Evolutionary conservation across 495 filamentous ascomycete species (phyloP).

Genomic region (Penicillium verhagenii): DNA sequence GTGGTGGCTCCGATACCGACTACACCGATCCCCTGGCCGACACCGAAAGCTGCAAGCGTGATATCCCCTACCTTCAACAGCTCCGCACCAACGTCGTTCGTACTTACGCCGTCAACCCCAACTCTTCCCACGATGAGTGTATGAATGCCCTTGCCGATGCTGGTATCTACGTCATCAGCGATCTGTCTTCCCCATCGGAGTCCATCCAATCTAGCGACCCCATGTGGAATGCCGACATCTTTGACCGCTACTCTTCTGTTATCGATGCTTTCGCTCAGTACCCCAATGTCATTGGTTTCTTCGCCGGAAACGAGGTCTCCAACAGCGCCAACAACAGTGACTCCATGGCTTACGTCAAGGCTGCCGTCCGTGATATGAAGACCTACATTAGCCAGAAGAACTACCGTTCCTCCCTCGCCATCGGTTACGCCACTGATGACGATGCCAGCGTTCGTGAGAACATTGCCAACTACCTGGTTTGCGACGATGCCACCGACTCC

Average conservation of each 20-base stretch:
- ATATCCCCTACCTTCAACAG: conserved; percentile 75
- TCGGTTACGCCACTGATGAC: conserved; percentile 96
- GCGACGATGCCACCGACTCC: conserved; percentile 61
- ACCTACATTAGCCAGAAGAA: conserved; percentile 79
- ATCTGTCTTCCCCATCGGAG: conserved; percentile 73
- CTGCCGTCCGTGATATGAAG: conserved; percentile 94
- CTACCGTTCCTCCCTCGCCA: conserved; percentile 68
- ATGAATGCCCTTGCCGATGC: conserved; percentile 84
- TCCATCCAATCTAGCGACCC: conserved; percentile 84
- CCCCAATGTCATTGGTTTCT: conserved; percentile 91
- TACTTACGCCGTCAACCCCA: conserved; percentile 89
- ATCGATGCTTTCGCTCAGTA: conserved; percentile 80
- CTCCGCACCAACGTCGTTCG: conserved; percentile 89
- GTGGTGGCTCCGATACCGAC: conserved; percentile 9
- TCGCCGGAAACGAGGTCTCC: conserved; percentile 95
- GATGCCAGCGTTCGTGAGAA: conserved; percentile 73
- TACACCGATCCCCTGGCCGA: conserved; percentile 76
- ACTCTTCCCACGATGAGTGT: conserved; percentile 71
- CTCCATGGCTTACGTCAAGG: conserved; percentile 93
- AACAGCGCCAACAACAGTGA: conserved; percentile 81
- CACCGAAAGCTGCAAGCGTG: conserved; percentile 66
- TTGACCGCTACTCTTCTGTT: conserved; percentile 79
- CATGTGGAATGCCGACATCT: conserved; percentile 74
- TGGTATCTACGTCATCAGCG: conserved; percentile 93
- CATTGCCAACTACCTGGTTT: conserved; percentile 91